Base-by-base conservation (phyloP, 441 rosid species). In the Aleurites moluccanus region DNA sequence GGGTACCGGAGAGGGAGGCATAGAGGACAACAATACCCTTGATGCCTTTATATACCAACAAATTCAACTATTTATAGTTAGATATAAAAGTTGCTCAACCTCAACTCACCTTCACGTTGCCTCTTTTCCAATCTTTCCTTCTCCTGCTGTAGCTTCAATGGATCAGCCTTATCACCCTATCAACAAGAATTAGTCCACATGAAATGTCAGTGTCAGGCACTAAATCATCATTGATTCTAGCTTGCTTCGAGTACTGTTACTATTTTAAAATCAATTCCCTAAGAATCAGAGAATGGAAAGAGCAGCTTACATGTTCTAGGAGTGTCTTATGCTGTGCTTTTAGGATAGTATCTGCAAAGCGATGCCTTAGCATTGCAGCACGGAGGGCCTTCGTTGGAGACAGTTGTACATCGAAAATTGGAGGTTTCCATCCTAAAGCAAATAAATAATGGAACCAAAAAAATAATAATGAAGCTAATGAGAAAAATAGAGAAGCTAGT, bases 311-410 rank as follows among this genome's bases (percentile, higher is more conserved):
- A 1, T 62, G 42, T 85, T 83, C 44, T 13, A 62, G 23, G 11
- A 30, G 66, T 45, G 91, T 85, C 89, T 83, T 90, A 67, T 89
- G 90, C 74, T 86, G 82, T 20, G 97, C 95, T 87, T 84, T 91
- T 65, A 88, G 57, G 53, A 95, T 92, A 44, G 93, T 88, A 50
- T 83, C 92, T 13, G 98, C 99, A 80, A 90, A 95, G 47, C 96
- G 94, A n/a, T 68, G 81, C 83, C 85, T 95, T 60, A 92, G 69
- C 45, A 83, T 85, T 53, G 94, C 97, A 83, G 91, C 96, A 42
- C 97, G 95, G 14, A 92, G 88, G 70, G 92, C 97, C 80, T 86
- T 94, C 47, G 82, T 76, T 13, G 98, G 92, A 40, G 97, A 90
- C 77, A 91, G 64, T 55, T 76, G 93, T 14, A 75, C 76, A 70